phyloP scores from a whole-genome alignment of 2,329 filamentous ascomycete genomes.

The Pseudocercospora ulei region DNA sequence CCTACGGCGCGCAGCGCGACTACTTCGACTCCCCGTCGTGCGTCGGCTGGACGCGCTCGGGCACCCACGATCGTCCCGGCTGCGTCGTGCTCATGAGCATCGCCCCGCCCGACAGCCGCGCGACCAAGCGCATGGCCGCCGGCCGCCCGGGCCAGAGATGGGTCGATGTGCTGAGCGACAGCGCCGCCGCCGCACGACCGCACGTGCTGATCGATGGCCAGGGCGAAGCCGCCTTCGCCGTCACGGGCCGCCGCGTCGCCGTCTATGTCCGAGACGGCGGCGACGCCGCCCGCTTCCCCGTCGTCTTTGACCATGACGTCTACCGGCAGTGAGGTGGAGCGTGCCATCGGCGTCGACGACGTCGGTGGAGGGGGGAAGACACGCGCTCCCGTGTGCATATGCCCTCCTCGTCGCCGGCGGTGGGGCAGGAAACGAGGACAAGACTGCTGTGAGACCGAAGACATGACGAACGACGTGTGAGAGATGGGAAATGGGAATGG shows the following conservation, averaged over 20 bases:
- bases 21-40: slow-evolving; percentile 54
- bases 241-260: slow-evolving; percentile 47
- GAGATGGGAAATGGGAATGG: no score
- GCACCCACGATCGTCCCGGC: slow-evolving; percentile 37
- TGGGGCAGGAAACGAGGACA: no score
- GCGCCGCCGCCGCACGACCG: slow-evolving; percentile 46
- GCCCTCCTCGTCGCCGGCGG: no score
- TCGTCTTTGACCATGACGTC: slow-evolving; percentile 15
- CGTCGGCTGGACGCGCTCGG: slow-evolving; percentile 52
- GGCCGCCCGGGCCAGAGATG: slow-evolving; percentile 52
- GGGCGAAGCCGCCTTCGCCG: slow-evolving; percentile 52
- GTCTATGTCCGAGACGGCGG: slow-evolving; percentile 54
- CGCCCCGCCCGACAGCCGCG: slow-evolving; percentile 20
- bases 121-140: slow-evolving; percentile 51
- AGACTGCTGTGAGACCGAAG: no score
- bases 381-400: no score
- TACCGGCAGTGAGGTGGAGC: slow-evolving; percentile 15
- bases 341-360: no score
- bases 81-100: slow-evolving; percentile 33
- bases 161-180: slow-evolving; percentile 50
- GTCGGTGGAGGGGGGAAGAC: no score
- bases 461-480: no score
- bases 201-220: slow-evolving; percentile 51
- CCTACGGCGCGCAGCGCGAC: slow-evolving; percentile 55
- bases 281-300: slow-evolving; percentile 41